Conservation (phyloP, 2,329 filamentous ascomycete species). For the Metarhizium rileyi region DNA sequence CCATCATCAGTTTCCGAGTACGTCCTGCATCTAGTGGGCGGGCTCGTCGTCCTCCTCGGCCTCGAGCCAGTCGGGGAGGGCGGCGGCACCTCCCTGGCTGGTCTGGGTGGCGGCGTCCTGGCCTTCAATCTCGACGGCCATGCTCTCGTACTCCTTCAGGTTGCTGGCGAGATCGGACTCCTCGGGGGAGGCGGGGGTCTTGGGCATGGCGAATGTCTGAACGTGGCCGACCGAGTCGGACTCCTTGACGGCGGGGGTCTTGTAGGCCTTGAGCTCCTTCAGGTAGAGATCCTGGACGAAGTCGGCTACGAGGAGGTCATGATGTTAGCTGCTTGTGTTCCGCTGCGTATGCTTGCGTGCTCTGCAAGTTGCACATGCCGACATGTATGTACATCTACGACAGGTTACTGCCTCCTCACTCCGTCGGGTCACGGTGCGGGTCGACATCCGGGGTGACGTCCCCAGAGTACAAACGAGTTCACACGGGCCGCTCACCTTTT, state of each 20-base stretch:
- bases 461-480: not conserved
- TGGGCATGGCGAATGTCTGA: constrained; percentile 73
- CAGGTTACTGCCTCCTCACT: not conserved
- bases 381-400: not conserved
- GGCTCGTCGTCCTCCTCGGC: constrained; percentile 54
- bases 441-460: not conserved
- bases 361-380: not conserved
- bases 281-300: constrained; percentile 97
- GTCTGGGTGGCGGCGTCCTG: constrained; percentile 54
- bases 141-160: constrained; percentile 87
- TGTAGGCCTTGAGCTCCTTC: constrained; percentile 92
- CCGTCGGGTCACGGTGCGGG: not conserved
- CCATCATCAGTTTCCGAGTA: not conserved
- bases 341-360: not conserved
- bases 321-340: not conserved
- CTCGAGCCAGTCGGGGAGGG: constrained; percentile 68
- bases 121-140: constrained; percentile 91
- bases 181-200: constrained; percentile 79
- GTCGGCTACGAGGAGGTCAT: constrained; percentile 55
- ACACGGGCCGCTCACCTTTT: constrained; percentile 43
- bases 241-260: constrained; percentile 72
- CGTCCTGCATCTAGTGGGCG: constrained; percentile 33
- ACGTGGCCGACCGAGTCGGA: constrained; percentile 85
- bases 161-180: constrained; percentile 87
- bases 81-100: constrained; percentile 47